These are phyloP conservation scores for Suillus weaverae DNA, from an alignment of 768 basidiomycete genomes.

Conservation along the genomic window DNA sequence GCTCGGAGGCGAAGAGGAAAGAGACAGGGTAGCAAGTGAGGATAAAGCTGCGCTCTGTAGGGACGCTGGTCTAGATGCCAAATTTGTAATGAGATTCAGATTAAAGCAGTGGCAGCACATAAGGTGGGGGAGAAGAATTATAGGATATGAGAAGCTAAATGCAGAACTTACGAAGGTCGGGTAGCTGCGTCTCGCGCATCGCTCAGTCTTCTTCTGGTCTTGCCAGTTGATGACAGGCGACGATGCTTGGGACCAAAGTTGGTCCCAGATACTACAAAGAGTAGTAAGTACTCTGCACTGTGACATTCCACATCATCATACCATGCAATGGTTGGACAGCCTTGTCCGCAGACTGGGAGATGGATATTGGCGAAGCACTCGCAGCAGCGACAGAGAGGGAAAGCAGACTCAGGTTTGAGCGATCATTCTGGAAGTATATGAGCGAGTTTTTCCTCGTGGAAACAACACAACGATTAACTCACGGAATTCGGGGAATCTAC, in stretches of 20 bases:
- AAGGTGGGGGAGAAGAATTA: neutral
- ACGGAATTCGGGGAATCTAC: slow-evolving; percentile 11
- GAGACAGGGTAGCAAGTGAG: slow-evolving; percentile 42
- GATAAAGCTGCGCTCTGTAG: slow-evolving; percentile 38
- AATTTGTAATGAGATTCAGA: slow-evolving; percentile 2
- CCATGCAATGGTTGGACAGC: slow-evolving; percentile 14
- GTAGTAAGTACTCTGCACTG: slow-evolving; percentile 19
- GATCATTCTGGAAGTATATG: slow-evolving; percentile 8
- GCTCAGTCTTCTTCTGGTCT: slow-evolving; percentile 68
- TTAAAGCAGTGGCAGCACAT: neutral
- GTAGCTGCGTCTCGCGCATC: slow-evolving; percentile 78
- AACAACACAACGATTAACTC: slow-evolving; percentile 7
- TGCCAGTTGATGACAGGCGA: slow-evolving; percentile 68
- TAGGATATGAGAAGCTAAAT: slow-evolving; percentile 13
- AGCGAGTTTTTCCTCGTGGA: neutral
- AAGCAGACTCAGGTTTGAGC: slow-evolving; percentile 48
- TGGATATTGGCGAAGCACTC: slow-evolving; percentile 47
- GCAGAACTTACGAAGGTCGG: slow-evolving; percentile 64
- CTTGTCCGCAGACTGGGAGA: slow-evolving; percentile 20
- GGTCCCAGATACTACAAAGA: slow-evolving; percentile 21
- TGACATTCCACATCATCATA: slow-evolving; percentile 16
- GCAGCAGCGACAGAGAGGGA: slow-evolving; percentile 68
- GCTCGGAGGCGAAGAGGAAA: slow-evolving; percentile 40
- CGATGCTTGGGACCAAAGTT: slow-evolving; percentile 55
- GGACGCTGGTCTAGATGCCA: slow-evolving; percentile 31